Conservation (phyloP, 179 eudicot genomes). For the Vitellaria paradoxa region DNA sequence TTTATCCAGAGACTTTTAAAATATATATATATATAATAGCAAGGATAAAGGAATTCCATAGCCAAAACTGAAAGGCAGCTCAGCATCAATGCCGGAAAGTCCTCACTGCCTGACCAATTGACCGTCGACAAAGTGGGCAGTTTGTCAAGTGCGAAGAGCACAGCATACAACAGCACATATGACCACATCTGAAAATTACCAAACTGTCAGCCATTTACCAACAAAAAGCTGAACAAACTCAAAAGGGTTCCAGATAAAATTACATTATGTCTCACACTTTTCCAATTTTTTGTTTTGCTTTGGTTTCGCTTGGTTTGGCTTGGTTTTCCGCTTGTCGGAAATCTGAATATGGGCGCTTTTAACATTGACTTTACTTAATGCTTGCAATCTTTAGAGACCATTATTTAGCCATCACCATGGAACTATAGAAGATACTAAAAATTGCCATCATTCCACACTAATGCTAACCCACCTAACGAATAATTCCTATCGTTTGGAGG, state of each 20-base stretch:
- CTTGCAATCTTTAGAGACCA: neutral
- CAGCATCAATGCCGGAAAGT: conserved; percentile 65
- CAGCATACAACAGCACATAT: conserved; percentile 88
- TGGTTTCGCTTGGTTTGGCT: neutral
- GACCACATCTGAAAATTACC: conserved; percentile 74
- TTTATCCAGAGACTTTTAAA: neutral
- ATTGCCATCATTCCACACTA: neutral
- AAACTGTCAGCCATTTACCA: neutral
- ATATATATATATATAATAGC: neutral
- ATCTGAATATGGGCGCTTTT: neutral
- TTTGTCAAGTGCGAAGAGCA: conserved; percentile 78
- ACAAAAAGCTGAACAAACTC: neutral
- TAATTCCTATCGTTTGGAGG: neutral
- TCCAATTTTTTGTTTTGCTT: neutral
- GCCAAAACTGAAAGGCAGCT: neutral
- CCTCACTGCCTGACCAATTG: conserved; percentile 70
- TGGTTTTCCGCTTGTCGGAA: neutral
- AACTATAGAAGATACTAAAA: no score
- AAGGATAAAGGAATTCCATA: conserved; percentile 1
- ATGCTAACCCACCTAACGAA: neutral
- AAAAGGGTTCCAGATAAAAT: neutral
- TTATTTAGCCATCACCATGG: no score
- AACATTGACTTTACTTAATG: neutral
- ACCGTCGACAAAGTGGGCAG: conserved; percentile 87
- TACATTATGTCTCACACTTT: neutral